These are phyloP conservation scores for Plantago lanceolata DNA, from an alignment of 305 asterid genomes.

Conservation along the genomic window DNA sequence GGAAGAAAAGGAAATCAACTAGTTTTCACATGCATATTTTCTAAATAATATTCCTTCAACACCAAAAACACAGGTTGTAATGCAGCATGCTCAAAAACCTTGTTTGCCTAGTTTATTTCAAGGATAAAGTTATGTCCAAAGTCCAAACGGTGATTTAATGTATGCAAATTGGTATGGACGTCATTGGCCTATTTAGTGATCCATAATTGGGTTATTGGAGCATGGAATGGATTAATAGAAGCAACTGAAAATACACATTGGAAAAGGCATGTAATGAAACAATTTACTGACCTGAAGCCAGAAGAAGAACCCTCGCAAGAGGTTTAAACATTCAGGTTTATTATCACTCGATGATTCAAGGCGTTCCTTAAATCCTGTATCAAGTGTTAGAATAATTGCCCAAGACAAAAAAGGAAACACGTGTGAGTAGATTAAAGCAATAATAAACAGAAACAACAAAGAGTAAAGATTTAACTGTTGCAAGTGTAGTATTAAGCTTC, in stretches of 20 bases:
- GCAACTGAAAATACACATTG: background rate
- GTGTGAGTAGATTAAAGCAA: background rate
- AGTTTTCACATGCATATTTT: background rate
- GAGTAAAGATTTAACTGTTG: background rate
- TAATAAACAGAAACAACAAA: background rate
- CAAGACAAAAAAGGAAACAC: background rate
- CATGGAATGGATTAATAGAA: too few relatives aligned
- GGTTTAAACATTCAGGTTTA: slow-evolving; percentile 25
- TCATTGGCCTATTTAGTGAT: too few relatives aligned
- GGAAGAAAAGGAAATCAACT: background rate
- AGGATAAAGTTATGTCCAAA: too few relatives aligned
- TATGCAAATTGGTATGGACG: too few relatives aligned
- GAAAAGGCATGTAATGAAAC: background rate
- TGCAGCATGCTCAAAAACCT: too few relatives aligned
- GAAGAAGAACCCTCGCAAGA: slow-evolving; percentile 53
- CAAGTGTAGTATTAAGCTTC: too few relatives aligned
- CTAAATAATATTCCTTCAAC: too few relatives aligned
- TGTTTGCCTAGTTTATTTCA: too few relatives aligned
- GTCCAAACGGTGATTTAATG: too few relatives aligned
- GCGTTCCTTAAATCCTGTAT: slow-evolving; percentile 38
- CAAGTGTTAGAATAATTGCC: background rate
- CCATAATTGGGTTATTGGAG: too few relatives aligned
- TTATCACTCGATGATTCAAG: slow-evolving; percentile 22
- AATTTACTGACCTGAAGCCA: slow-evolving; percentile 44
- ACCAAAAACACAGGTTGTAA: too few relatives aligned